Base-by-base conservation (phyloP, 2,329 filamentous ascomycete species). In the Meredithiella fracta region DNA sequence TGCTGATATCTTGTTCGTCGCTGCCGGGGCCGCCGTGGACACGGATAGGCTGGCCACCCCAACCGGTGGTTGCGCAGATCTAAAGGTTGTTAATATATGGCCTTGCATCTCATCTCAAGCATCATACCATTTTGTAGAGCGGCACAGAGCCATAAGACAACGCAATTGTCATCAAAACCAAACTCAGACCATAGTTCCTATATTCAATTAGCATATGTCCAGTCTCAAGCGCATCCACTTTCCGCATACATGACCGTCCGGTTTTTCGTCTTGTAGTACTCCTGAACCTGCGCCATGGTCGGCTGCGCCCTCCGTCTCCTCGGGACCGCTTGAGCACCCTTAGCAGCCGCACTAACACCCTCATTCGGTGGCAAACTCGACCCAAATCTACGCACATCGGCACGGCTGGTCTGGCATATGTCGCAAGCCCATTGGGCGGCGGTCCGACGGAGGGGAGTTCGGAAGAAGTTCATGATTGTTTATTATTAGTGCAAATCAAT, bases 11-110 rank as follows among this genome's bases (percentile, higher is more conserved):
- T 56, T 69, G 69, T 60, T 72, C 73, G 58, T 75, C 70, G 60
- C 72, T 73, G 56, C 71, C 73, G 54, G 65, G 66, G 51, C 69
- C 68, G 53, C 71, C 70, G 70, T 87, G 83, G 49, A 88, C 88
- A 66, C 89, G 87, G 61, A 96, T 79, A 31, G 91, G 91, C 67
- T 95, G 88, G 42, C 91, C 91, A 63, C 88, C 88, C 88, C 88
- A 97, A 64, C 91, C 86, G 11, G 84, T 90, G 15, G 85, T 86
- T 71, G 85, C 81, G 70, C 86, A 91, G 65, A 91, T 89, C 81
- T 86, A 61, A 38, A 51, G 17, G 29, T 31, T 34, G 53, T 22
- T 38, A 63, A 53, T 61, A 60, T 31, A 23, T 17, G 9, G 7
- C 25, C 8, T 22, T 50, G 6, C n/a, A 22, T 53, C 7, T 20